Conservation (phyloP, 768 basidiomycete genomes). For the Sarcodon aspratus region DNA sequence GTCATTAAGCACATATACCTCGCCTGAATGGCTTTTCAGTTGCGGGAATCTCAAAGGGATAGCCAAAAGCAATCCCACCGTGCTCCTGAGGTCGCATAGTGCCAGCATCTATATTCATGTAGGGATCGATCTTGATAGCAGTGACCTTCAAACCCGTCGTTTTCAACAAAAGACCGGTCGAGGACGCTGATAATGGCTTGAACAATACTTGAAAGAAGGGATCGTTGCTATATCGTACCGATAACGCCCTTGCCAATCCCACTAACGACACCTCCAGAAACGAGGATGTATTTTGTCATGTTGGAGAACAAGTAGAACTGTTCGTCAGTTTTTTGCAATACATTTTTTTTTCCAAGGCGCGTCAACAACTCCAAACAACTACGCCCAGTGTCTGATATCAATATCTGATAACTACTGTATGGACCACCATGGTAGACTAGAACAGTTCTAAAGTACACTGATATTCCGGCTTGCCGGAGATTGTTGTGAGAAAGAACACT, state of each 20-base stretch:
- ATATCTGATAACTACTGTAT: too few relatives aligned
- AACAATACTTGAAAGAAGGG: conserved; percentile 11
- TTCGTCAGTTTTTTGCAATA: not conserved
- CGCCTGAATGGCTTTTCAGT: conserved; percentile 38
- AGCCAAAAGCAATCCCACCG: conserved; percentile 40
- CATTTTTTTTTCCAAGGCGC: not conserved
- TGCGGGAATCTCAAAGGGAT: not conserved
- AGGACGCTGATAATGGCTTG: conserved; percentile 59
- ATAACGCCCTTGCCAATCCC: conserved; percentile 99
- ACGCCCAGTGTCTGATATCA: too few relatives aligned
- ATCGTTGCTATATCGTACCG: conserved; percentile 40
- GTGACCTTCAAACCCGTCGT: conserved; percentile 94
- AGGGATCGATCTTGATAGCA: conserved; percentile 98
- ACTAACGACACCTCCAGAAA: conserved; percentile 95
- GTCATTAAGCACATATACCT: conserved; percentile 97
- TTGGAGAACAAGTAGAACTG: not conserved
- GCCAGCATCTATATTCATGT: conserved; percentile 99
- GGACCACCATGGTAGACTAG: too few relatives aligned
- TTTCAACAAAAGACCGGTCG: conserved; percentile 90
- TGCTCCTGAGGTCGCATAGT: conserved; percentile 99
- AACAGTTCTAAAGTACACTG: too few relatives aligned
- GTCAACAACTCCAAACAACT: not conserved
- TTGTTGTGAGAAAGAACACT: too few relatives aligned
- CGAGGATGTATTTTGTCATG: conserved; percentile 95
- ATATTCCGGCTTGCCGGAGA: too few relatives aligned